Conservation (phyloP, 805 yeast species). For the Aciculoconidium aculeatum region DNA sequence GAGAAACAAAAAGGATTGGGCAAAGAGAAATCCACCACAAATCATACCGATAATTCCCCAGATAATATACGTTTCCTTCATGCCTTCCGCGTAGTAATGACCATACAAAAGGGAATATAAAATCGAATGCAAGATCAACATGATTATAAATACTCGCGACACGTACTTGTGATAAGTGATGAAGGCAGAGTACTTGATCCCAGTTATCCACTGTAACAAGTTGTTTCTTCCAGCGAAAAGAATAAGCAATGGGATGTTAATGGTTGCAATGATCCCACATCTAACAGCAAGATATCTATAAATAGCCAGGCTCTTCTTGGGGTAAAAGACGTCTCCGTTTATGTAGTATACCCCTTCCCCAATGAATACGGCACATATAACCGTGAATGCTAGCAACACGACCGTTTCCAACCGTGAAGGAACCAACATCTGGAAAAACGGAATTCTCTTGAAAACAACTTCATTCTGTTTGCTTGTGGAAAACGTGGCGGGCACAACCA, state of each 20-base stretch:
- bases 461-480: slow-evolving; percentile 16
- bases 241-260: slow-evolving; percentile 18
- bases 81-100: slow-evolving; percentile 9
- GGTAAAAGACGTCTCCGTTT: slow-evolving; percentile 12
- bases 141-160: slow-evolving; percentile 13
- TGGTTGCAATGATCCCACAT: slow-evolving; percentile 42
- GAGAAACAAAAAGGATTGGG: slow-evolving; percentile 42
- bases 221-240: slow-evolving; percentile 22
- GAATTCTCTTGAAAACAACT: no score
- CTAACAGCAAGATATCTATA: slow-evolving; percentile 41
- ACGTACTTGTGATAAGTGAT: slow-evolving; percentile 20
- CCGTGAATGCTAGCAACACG: slow-evolving; percentile 16
- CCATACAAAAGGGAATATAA: slow-evolving; percentile 10
- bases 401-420: slow-evolving; percentile 34
- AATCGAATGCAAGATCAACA: slow-evolving; percentile 16
- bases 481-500: slow-evolving; percentile 36
- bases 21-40: slow-evolving; percentile 36
- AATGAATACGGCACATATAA: slow-evolving; percentile 10
- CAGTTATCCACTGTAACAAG: slow-evolving; percentile 11
- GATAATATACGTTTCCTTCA: slow-evolving; percentile 16
- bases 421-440: slow-evolving; percentile 20
- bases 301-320: slow-evolving; percentile 7
- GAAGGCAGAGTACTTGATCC: slow-evolving; percentile 11
- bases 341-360: slow-evolving; percentile 7
- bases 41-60: slow-evolving; percentile 24